A percentile compares a stretch with the other conserved stretches of the same genome.
These are phyloP conservation scores for Centrapalus pauciflorus DNA, from an alignment of 129 eudicot species.

Conservation along the genomic window DNA sequence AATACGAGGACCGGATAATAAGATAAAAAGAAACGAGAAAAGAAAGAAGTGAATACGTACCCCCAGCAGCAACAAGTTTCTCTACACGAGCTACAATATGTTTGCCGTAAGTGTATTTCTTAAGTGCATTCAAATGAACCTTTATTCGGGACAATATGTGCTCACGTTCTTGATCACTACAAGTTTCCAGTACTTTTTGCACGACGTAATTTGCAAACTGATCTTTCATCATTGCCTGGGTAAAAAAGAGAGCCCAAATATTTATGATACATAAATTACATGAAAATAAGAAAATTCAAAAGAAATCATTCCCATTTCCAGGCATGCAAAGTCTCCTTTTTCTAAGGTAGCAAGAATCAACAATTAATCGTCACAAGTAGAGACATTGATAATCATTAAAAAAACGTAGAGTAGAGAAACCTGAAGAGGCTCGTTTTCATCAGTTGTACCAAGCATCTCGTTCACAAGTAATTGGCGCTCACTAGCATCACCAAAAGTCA, in stretches of 20 bases:
- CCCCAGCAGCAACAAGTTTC: constrained; percentile 96
- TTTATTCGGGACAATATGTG: constrained; percentile 77
- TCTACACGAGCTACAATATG: constrained; percentile 98
- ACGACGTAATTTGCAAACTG: constrained; percentile 96
- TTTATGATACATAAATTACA: neutral
- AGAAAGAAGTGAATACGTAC: constrained; percentile 23
- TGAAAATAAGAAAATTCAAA: neutral
- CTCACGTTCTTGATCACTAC: constrained; percentile 93
- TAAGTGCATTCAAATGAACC: constrained; percentile 91
- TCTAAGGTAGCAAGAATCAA: neutral
- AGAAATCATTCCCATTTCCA: neutral
- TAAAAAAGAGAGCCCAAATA: neutral
- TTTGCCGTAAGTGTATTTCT: constrained; percentile 95
- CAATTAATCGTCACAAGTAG: neutral
- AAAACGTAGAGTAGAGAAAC: constrained; percentile 23
- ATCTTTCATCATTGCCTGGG: constrained; percentile 97
- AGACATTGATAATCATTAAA: no score
- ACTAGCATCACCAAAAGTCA: constrained; percentile 65
- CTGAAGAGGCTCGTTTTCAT: constrained; percentile 93
- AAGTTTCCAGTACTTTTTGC: constrained; percentile 94
- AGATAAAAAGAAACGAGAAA: neutral
- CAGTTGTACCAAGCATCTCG: constrained; percentile 86
- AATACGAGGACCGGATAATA: neutral
- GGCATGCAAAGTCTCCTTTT: neutral
- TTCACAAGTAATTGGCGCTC: constrained; percentile 64